Evolutionary conservation across 2,329 filamentous ascomycete species (phyloP), one percentile per base, ranked within the genome.

Genomic region (Diatrype stigma): DNA sequence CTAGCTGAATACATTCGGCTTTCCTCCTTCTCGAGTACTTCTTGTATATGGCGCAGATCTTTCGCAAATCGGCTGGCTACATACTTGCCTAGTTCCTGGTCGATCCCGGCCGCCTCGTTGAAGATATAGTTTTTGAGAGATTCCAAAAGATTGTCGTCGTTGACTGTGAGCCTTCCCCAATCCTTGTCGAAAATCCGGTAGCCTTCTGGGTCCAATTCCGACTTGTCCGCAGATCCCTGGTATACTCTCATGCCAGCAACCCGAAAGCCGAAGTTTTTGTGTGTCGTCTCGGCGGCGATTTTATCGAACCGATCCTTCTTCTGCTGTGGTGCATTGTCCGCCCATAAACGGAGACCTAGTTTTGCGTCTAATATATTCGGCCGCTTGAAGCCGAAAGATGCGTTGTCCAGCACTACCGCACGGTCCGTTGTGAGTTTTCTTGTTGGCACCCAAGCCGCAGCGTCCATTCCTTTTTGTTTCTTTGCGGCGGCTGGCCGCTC

Each of bases 311-410:
- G 76, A 34, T 70, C 64, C 60, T 79, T 79, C 71, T 86, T 86
- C 61, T 82, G 74, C 23, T 67, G 59, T 0, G 80, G 76, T 22
- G 83, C 83, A 55, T 85, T 76, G 53, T 96, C 89, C 14, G 89
- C 93, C 87, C 91, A 97, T 6, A 99, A 73, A 30, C 89, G 81
- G 46, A 85, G 80, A 42, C 94, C 94, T 19, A 99, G 82, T 73
- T 99, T 99, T 57, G 96, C 82, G 65, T 99, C 94, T 51, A 99
- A 75, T 7, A 99, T 90, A 61, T 96, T 97, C 6, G 94, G 90
- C 52, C 82, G 81, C 62, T 81, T 82, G 74, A 92, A 97, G 1
- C 90, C 90, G 57, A 82, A 80, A 0, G 90, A 85, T 6, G 89
- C 81, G 66, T 96, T 96, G 65, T 92, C 87, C 26, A 97, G 75